Conservation (phyloP, 2,329 filamentous ascomycete species). For the Claviceps arundinis region DNA sequence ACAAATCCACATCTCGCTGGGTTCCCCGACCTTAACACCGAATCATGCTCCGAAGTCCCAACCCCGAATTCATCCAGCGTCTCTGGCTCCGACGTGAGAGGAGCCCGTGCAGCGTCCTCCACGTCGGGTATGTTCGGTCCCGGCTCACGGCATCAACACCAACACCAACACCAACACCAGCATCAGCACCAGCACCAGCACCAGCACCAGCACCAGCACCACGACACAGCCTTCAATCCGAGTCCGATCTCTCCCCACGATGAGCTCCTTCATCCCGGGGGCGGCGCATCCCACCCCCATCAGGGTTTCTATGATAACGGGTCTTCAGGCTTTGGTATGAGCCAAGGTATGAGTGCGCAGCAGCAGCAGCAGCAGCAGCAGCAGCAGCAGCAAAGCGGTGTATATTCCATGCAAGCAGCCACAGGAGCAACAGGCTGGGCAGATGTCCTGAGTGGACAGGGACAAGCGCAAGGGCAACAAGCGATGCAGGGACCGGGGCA, state of each 20-base stretch:
- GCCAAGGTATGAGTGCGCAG: slow-evolving; percentile 10
- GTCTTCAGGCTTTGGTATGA: slow-evolving; percentile 23
- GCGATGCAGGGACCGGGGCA: slow-evolving; percentile 14
- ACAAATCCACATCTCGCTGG: too few relatives aligned
- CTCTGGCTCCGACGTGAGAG: too few relatives aligned
- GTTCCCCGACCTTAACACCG: too few relatives aligned
- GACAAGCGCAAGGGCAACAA: slow-evolving; percentile 6
- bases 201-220: neutral
- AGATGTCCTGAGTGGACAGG: slow-evolving; percentile 23
- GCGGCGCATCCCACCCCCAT: slow-evolving; percentile 8
- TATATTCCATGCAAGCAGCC: slow-evolving; percentile 8
- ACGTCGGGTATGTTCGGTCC: too few relatives aligned
- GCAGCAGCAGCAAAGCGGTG: slow-evolving; percentile 9
- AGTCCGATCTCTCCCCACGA: slow-evolving; percentile 36
- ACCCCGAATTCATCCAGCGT: too few relatives aligned
- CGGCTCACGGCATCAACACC: neutral
- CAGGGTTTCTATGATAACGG: slow-evolving; percentile 27
- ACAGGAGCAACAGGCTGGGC: slow-evolving; percentile 27
- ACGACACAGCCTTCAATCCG: slow-evolving; percentile 34
- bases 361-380: slow-evolving; percentile 13
- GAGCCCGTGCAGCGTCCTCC: too few relatives aligned
- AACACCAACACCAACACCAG: neutral
- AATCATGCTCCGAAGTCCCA: too few relatives aligned
- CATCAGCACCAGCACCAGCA: neutral
- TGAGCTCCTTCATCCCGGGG: slow-evolving; percentile 23